Base-by-base conservation (phyloP, 192 early-diverging fungal genomes). In the Entophlyctis luteolus region DNA sequence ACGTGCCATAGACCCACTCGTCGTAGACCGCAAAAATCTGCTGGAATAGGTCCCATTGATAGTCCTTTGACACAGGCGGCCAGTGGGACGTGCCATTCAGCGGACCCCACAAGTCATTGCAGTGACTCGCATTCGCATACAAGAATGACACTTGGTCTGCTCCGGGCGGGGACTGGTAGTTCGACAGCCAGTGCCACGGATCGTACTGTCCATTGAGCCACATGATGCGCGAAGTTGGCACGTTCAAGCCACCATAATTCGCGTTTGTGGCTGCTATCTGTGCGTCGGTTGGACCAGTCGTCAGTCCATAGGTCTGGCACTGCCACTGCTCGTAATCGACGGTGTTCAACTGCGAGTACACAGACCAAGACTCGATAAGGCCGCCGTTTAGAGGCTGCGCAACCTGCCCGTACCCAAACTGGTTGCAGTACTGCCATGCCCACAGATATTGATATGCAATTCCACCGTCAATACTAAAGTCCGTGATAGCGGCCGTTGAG, bases 101-200 rank as follows among this genome's bases (percentile, higher is more conserved):
- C 8, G 12, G 48, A 25, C 63, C 63, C 33, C 45, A 66, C 36
- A 66, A 55, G 31, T 66, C 63, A 34, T 55, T 66, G 50, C 63
- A 66, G 42, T 66, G 63, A 10, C 49, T 54, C 31, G 31, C 49
- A 38, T 66, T 66, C 23, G 20, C 0, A 39, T 48, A 55, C 35
- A 66, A 55, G 10, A 66, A 28, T 10, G 6, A 33, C 16, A 14
- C 8, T 55, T 66, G 48, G 14, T 31, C 12, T 14, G 63, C 34
- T 22, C 42, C 50, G 14, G 63, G 63, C 27, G 63, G 4, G 12
- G 63, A 14, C 6, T 35, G 49, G 34, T 54, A 66, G 23, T 66
- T 66, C 0, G 63, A 66, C 14, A 66, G 50, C 63, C 63, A 66
- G 31, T 55, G 63, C 63, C 63, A 66, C 2, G 63, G 63, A 28